phyloP scores from a whole-genome alignment of 2,329 filamentous ascomycete genomes.

The Stachybotrys echinatus region DNA sequence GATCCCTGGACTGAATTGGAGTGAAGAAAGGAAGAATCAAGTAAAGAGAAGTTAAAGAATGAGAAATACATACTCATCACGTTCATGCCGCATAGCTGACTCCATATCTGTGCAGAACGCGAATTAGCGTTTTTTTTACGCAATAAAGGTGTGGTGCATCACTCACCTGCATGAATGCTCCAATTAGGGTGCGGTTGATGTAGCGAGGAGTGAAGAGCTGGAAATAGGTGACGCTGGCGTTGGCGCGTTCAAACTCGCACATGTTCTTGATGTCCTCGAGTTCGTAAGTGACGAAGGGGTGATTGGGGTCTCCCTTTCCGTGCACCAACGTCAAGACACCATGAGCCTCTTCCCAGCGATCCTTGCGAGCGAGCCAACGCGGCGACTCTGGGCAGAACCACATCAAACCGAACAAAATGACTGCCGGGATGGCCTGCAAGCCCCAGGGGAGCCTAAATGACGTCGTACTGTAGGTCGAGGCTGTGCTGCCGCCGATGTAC shows the following conservation, averaged over 20 bases:
- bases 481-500: constrained; percentile 39
- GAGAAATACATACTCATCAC: too few species aligned
- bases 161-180: constrained; percentile 48
- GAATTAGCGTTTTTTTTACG: too few species aligned
- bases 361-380: constrained; percentile 58
- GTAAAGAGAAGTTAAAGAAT: too few species aligned
- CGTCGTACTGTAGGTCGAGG: constrained; percentile 32
- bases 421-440: constrained; percentile 57
- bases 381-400: constrained; percentile 57
- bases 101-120: constrained; percentile 33
- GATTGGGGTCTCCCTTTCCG: constrained; percentile 58
- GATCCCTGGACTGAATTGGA: too few species aligned
- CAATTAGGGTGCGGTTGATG: constrained; percentile 46
- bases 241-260: constrained; percentile 66
- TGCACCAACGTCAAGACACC: too few species aligned
- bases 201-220: constrained; percentile 70
- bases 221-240: constrained; percentile 63
- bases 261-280: constrained; percentile 68
- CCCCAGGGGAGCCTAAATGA: too few species aligned
- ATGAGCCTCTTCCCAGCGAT: constrained; percentile 55
- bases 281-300: constrained; percentile 62
- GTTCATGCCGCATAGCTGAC: too few species aligned
- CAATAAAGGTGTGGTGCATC: too few species aligned
- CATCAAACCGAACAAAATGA: constrained; percentile 55
- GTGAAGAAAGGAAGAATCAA: too few species aligned